Base-by-base conservation (phyloP, 768 basidiomycete genomes). In the Chlorophyllum brunneum region DNA sequence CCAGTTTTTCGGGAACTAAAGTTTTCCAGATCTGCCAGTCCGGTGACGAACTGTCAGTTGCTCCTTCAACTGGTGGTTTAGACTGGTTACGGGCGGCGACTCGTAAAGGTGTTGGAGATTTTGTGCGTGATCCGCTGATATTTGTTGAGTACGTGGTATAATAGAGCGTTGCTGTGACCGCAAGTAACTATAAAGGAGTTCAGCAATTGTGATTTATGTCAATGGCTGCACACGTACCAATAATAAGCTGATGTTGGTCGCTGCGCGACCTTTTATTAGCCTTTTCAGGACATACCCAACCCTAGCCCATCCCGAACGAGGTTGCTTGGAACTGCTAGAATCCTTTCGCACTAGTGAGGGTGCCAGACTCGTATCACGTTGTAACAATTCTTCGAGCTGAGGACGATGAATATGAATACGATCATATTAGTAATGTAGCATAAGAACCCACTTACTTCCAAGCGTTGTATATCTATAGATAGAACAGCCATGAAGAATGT, bases 401-500 rank as follows among this genome's bases (percentile, higher is more conserved):
- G 23, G 24, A 47, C 43, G 24, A 23, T 62, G 26, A 63, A 47
- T 56, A 40, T 7, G 7, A 54, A 46, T 31, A 33, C 30, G 20
- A 31, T 6, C 2, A 22, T 15, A 33, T 38, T 8, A 38, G 11
- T 27, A 43, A 34, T n/a, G 34, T 39, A 11, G 27, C 24, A 29
- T 10, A 29, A 11, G 24, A 27, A n/a, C 10, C 4, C 26, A 27
- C 77, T 43, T 60, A 83, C 86, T 72, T 95, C 95, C 22, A 99
- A 70, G 40, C 95, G 83, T 59, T 97, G 94, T 40, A 98, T 84
- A 71, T 99, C 95, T 59, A 99, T 97, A 0, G 92, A 93, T 20
- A 99, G 72, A 23, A 97, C 93, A 5, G 95, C 89, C 57, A 95
- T 76, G 70, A 95, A 98, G 71, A 98, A 95, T 0, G 93, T 97